These are phyloP conservation scores for Kondoa malvinella DNA, from an alignment of 768 basidiomycete species.

Conservation along the genomic window DNA sequence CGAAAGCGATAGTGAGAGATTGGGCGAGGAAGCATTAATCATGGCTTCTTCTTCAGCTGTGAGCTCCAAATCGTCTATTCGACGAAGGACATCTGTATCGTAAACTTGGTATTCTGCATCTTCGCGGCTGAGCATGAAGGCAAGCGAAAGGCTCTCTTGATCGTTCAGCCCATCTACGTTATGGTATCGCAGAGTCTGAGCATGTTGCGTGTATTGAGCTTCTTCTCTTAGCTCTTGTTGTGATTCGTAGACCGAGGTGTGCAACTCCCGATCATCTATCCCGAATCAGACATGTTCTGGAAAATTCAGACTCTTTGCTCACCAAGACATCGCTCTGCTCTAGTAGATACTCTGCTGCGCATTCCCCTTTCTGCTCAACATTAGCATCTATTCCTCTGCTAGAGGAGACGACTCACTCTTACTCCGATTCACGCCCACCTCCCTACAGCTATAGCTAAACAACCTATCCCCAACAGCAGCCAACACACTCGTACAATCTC, in stretches of 20 bases:
- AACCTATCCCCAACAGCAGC: conserved; percentile 16
- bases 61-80: conserved; percentile 6
- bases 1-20: not conserved
- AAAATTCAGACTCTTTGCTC: not conserved
- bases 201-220: conserved; percentile 2
- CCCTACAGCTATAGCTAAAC: conserved; percentile 6
- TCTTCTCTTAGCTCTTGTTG: conserved; percentile 10
- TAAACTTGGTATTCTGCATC: conserved; percentile 10
- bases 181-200: conserved; percentile 10
- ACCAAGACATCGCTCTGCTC: conserved; percentile 12
- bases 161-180: conserved; percentile 12
- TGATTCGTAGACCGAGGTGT: conserved; percentile 9
- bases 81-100: not conserved
- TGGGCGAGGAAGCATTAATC: not conserved
- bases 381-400: not conserved
- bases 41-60: conserved; percentile 12
- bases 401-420: conserved; percentile 7
- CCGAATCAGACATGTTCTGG: not conserved
- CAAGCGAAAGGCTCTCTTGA: conserved; percentile 9
- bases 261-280: conserved; percentile 8
- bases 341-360: conserved; percentile 8
- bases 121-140: conserved; percentile 18
- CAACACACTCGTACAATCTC: conserved; percentile 8
- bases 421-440: conserved; percentile 4
- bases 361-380: conserved; percentile 1